Percentiles rank a stretch among this genome's conserved stretches.
Evolutionary conservation across 192 early-diverging fungal species (phyloP).

Genomic region (Chytriomyces hyalinus): DNA sequence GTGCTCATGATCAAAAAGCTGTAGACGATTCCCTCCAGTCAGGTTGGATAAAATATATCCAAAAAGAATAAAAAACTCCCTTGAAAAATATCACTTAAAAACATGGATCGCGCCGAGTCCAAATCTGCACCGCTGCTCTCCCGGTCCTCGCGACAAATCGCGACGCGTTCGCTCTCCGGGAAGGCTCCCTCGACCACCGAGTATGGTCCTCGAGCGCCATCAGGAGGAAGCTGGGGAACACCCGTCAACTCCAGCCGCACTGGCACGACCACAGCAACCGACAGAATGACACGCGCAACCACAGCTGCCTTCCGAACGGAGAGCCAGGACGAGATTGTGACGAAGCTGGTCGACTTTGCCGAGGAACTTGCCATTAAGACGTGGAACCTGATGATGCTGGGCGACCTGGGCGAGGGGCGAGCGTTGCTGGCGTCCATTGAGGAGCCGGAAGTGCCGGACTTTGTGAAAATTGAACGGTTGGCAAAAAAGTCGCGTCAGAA

Average conservation of each 20-base stretch:
- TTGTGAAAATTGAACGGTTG: conserved; percentile 6
- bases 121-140: neutral
- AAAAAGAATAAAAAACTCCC: neutral
- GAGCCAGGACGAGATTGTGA: conserved; percentile 12
- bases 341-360: conserved; percentile 21
- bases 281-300: conserved; percentile 15
- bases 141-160: neutral
- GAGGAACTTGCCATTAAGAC: conserved; percentile 20
- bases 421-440: conserved; percentile 7
- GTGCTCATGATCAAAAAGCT: conserved; percentile 22
- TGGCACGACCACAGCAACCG: neutral
- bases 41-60: neutral
- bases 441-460: conserved; percentile 16
- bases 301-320: conserved; percentile 8
- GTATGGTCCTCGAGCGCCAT: neutral
- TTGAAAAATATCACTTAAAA: neutral
- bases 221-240: neutral
- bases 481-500: neutral
- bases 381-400: conserved; percentile 16
- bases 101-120: neutral
- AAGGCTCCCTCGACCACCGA: neutral
- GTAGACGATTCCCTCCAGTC: neutral
- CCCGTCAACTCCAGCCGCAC: neutral
- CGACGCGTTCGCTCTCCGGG: neutral
- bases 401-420: conserved; percentile 16